Evolutionary conservation across 1,139 yeast genomes (phyloP).

Genomic region (Diutina ranongensis): DNA sequence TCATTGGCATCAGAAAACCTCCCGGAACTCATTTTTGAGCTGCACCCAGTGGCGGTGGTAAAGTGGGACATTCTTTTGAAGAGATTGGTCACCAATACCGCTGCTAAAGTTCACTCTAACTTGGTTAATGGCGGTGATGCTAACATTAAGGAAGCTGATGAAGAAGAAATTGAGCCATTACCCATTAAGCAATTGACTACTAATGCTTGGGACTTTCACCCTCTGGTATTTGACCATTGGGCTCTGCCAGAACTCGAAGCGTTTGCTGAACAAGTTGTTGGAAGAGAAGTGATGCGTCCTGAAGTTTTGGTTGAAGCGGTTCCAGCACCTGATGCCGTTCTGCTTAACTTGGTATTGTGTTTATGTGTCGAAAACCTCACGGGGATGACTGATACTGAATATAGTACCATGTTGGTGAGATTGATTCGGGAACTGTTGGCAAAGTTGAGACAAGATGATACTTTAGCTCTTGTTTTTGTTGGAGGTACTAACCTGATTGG

Average conservation of each 20-base stretch:
- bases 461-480: conserved; percentile 1
- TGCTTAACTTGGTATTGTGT: background rate
- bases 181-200: conserved; percentile 1
- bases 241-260: conserved; percentile 4
- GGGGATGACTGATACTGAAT: background rate
- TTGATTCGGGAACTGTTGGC: background rate
- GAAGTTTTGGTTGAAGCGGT: conserved; percentile 3
- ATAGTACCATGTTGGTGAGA: background rate
- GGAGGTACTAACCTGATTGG: background rate
- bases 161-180: background rate
- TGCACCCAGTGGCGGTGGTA: conserved; percentile 4
- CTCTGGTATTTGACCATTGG: conserved; percentile 4
- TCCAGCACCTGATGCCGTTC: background rate
- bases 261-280: conserved; percentile 4
- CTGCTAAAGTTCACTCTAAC: background rate
- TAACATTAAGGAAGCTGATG: background rate
- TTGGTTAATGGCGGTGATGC: background rate
- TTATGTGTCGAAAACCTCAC: background rate
- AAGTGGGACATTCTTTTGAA: conserved; percentile 3
- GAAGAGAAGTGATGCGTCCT: background rate
- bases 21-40: background rate
- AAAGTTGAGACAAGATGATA: background rate
- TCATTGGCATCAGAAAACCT: background rate
- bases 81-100: background rate
- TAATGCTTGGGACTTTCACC: conserved; percentile 5